Evolutionary conservation across 768 basidiomycete genomes (phyloP).

Genomic region (Macrolepiota albuminosa): DNA sequence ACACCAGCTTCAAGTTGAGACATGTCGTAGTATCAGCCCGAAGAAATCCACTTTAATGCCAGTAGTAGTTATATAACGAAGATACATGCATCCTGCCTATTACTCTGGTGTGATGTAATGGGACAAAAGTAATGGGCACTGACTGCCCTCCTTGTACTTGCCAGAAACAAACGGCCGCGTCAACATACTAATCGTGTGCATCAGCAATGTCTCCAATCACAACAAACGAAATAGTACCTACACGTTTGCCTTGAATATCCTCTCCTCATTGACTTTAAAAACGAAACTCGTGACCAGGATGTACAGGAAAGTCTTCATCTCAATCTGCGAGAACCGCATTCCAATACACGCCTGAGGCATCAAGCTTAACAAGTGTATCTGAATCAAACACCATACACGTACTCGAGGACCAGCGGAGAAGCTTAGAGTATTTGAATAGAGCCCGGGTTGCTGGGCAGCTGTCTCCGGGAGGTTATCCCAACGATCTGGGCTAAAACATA

Average conservation of each 20-base stretch:
- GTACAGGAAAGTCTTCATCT: slow-evolving; percentile 76
- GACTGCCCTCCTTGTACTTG: slow-evolving; percentile 52
- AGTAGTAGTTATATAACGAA: background rate
- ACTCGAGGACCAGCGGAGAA: slow-evolving; percentile 86
- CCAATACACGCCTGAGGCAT: slow-evolving; percentile 71
- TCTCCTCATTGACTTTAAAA: slow-evolving; percentile 49
- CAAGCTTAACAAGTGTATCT: background rate
- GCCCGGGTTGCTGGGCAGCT: slow-evolving; percentile 55
- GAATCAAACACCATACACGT: slow-evolving; percentile 24
- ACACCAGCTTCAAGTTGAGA: too few species aligned
- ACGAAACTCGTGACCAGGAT: slow-evolving; percentile 63
- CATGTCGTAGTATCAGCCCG: too few species aligned
- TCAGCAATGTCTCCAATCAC: background rate
- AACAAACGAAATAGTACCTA: slow-evolving; percentile 26
- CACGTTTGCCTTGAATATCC: slow-evolving; percentile 58
- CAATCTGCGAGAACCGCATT: slow-evolving; percentile 76
- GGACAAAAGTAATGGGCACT: slow-evolving; percentile 54
- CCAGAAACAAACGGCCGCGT: slow-evolving; percentile 62
- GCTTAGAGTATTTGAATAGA: slow-evolving; percentile 65
- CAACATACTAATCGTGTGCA: slow-evolving; percentile 40
- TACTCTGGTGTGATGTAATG: slow-evolving; percentile 19
- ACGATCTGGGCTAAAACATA: slow-evolving; percentile 53
- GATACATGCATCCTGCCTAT: background rate
- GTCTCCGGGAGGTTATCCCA: slow-evolving; percentile 75
- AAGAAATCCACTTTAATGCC: background rate